Evolutionary conservation across 2,329 filamentous ascomycete genomes (phyloP).

Genomic region (Hansfordia pulvinata): DNA sequence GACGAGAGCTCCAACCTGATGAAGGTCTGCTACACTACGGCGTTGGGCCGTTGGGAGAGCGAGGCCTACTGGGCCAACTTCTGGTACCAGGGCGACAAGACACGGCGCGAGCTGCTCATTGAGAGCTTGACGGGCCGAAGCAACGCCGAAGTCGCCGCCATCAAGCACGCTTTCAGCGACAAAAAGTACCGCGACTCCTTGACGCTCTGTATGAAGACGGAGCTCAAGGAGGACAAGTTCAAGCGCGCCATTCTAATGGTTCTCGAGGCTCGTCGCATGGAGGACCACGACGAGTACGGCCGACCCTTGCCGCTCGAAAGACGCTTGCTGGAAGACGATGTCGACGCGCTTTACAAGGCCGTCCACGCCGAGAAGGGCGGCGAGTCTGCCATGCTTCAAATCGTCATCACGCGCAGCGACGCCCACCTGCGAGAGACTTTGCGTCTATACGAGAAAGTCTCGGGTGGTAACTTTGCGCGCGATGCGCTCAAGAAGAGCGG

Average conservation of each 20-base stretch:
- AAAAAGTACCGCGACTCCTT: slow-evolving; percentile 82
- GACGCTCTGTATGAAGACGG: slow-evolving; percentile 75
- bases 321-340: slow-evolving; percentile 54
- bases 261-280: slow-evolving; percentile 71
- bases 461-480: slow-evolving; percentile 70
- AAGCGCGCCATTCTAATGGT: slow-evolving; percentile 75
- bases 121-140: slow-evolving; percentile 83
- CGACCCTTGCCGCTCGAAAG: slow-evolving; percentile 41
- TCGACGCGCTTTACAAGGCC: slow-evolving; percentile 52
- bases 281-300: slow-evolving; percentile 59
- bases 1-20: slow-evolving; percentile 64
- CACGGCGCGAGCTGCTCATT: slow-evolving; percentile 77
- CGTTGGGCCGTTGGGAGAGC: slow-evolving; percentile 79
- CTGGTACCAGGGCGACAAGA: slow-evolving; percentile 85
- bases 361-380: slow-evolving; percentile 67
- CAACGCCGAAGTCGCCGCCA: slow-evolving; percentile 74
- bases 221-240: slow-evolving; percentile 94
- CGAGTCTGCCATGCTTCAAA: slow-evolving; percentile 74
- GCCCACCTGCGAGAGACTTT: slow-evolving; percentile 70
- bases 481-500: slow-evolving; percentile 80
- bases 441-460: slow-evolving; percentile 58
- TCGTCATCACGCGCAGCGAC: slow-evolving; percentile 72
- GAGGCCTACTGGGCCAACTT: slow-evolving; percentile 98
- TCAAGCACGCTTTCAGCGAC: slow-evolving; percentile 81
- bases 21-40: slow-evolving; percentile 83